These are phyloP conservation scores for Camelina laxa DNA, from an alignment of 345 rosid genomes.

Conservation along the genomic window DNA sequence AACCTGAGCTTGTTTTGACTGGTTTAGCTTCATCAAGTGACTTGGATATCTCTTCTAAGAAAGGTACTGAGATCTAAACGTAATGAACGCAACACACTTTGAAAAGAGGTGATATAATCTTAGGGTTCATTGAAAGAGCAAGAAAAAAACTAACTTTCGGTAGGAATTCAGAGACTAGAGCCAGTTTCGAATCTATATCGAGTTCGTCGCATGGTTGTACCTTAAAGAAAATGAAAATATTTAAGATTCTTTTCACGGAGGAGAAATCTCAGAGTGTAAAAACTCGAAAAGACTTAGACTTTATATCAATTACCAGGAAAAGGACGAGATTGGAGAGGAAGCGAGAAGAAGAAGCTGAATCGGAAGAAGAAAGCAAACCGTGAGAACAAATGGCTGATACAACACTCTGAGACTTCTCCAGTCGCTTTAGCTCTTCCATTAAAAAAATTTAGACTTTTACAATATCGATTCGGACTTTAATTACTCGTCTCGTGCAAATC, in stretches of 20 bases:
- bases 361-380: slow-evolving; percentile 44
- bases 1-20: slow-evolving; percentile 39
- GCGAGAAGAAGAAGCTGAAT: slow-evolving; percentile 51
- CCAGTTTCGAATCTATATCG: slow-evolving; percentile 49
- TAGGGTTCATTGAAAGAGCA: not conserved
- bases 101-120: not conserved
- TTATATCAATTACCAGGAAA: slow-evolving; percentile 56
- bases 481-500: not conserved
- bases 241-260: not conserved
- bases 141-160: slow-evolving; percentile 55
- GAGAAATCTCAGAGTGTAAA: not conserved
- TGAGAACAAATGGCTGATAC: slow-evolving; percentile 52
- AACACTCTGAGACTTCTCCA: slow-evolving; percentile 69
- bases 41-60: slow-evolving; percentile 59
- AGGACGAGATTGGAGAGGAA: slow-evolving; percentile 67
- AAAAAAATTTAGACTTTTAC: not conserved
- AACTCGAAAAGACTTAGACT: not conserved
- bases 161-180: slow-evolving; percentile 50
- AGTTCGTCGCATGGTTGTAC: slow-evolving; percentile 75
- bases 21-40: slow-evolving; percentile 32
- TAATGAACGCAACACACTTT: not conserved
- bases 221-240: slow-evolving; percentile 38
- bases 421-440: slow-evolving; percentile 72
- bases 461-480: not conserved
- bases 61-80: slow-evolving; percentile 53